Evolutionary conservation across 306 rosid genomes (phyloP).

Genomic region (Quercus parvula): DNA sequence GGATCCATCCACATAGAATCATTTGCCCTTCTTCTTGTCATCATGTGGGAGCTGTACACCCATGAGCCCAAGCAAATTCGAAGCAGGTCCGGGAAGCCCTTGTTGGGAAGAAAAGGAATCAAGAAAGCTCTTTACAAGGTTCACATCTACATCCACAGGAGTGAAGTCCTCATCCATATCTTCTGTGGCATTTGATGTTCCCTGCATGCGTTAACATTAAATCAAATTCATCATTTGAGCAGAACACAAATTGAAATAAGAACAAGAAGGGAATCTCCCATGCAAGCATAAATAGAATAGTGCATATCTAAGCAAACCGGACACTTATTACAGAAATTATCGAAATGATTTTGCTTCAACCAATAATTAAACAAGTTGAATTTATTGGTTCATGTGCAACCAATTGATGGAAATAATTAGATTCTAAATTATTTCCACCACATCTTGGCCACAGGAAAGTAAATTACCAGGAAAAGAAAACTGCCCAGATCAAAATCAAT

Average conservation of each 20-base stretch:
- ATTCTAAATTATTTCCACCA: too few species aligned
- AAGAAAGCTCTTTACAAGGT: slow-evolving; percentile 85
- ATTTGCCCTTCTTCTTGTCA: slow-evolving; percentile 57
- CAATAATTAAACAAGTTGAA: too few species aligned
- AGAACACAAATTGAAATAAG: background rate
- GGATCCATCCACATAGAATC: slow-evolving; percentile 15
- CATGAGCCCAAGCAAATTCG: slow-evolving; percentile 92
- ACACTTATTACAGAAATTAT: too few species aligned
- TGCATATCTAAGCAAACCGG: background rate
- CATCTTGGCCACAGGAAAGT: too few species aligned
- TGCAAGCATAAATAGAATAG: background rate
- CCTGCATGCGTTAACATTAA: slow-evolving; percentile 42
- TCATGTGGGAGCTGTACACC: slow-evolving; percentile 82
- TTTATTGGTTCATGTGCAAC: too few species aligned
- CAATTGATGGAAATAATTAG: too few species aligned
- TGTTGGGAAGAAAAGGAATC: slow-evolving; percentile 93
- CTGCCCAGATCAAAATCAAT: too few species aligned
- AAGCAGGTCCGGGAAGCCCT: slow-evolving; percentile 99
- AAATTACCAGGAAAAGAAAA: too few species aligned
- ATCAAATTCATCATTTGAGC: background rate
- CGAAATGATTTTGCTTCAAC: too few species aligned
- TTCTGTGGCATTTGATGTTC: slow-evolving; percentile 49
- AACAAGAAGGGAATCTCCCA: background rate
- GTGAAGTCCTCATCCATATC: slow-evolving; percentile 79
- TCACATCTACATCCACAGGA: slow-evolving; percentile 89